Conservation (phyloP, 2,329 filamentous ascomycete genomes). For the Moelleriella libera region DNA sequence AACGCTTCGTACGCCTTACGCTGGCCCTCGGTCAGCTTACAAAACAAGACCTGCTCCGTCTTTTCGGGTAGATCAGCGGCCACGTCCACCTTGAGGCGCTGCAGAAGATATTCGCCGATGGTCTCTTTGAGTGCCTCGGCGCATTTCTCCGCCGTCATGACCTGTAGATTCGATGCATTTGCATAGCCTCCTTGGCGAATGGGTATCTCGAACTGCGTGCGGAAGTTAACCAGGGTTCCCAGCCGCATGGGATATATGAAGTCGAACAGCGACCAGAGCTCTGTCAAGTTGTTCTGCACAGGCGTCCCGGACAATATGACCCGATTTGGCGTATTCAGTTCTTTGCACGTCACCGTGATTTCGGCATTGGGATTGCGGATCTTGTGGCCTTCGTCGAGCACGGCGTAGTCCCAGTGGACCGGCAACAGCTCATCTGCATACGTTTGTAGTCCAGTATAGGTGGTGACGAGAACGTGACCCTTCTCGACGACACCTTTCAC, state of each 20-base stretch:
- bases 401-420: conserved; percentile 82
- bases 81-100: conserved; percentile 86
- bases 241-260: conserved; percentile 95
- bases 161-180: conserved; percentile 84
- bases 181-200: conserved; percentile 90
- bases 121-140: conserved; percentile 88
- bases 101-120: conserved; percentile 84
- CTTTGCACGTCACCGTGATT: conserved; percentile 91
- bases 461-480: conserved; percentile 89
- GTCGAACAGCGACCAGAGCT: conserved; percentile 95
- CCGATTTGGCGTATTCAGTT: conserved; percentile 76
- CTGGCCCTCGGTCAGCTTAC: conserved; percentile 70
- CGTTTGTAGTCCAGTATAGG: conserved; percentile 88
- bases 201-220: conserved; percentile 82
- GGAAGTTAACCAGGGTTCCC: conserved; percentile 81
- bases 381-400: conserved; percentile 94
- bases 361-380: conserved; percentile 93
- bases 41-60: conserved; percentile 91
- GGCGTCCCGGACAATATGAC: conserved; percentile 93
- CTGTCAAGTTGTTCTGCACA: conserved; percentile 91
- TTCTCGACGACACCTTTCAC: conserved; percentile 69
- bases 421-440: conserved; percentile 73
- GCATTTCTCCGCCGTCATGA: conserved; percentile 88
- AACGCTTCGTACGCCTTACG: conserved; percentile 70
- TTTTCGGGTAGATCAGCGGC: conserved; percentile 90